These are phyloP conservation scores for Elaeis oleifera DNA, from an alignment of 202 grass and related monocot genomes.

Conservation along the genomic window DNA sequence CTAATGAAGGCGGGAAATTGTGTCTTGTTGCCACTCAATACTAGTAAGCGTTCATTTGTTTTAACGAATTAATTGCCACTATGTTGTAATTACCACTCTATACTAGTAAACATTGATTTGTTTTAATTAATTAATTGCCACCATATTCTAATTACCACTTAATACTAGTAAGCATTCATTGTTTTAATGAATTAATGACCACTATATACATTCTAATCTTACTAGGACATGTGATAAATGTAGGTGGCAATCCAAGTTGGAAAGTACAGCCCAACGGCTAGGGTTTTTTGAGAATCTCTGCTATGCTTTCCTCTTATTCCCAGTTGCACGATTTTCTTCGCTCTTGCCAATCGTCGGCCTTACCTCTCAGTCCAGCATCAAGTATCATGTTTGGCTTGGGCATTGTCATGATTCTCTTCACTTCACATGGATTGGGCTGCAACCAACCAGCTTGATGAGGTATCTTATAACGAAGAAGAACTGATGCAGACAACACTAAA, in stretches of 20 bases:
- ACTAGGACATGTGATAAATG: neutral
- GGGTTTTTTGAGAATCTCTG: slow-evolving; percentile 37
- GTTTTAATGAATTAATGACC: too few relatives aligned
- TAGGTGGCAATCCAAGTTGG: slow-evolving; percentile 51
- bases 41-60: neutral
- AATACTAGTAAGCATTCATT: neutral
- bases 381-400: slow-evolving; percentile 56
- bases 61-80: too few relatives aligned
- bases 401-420: slow-evolving; percentile 35
- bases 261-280: slow-evolving; percentile 14
- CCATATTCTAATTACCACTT: neutral
- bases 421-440: slow-evolving; percentile 33
- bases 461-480: slow-evolving; percentile 10
- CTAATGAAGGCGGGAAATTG: slow-evolving; percentile 18
- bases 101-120: too few relatives aligned
- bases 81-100: too few relatives aligned
- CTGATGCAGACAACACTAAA: neutral
- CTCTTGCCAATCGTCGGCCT: slow-evolving; percentile 43
- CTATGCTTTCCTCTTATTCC: slow-evolving; percentile 47
- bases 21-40: slow-evolving; percentile 6
- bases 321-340: slow-evolving; percentile 34
- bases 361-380: slow-evolving; percentile 50
- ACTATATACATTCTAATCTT: too few relatives aligned
- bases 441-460: slow-evolving; percentile 39
- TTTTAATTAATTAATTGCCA: too few relatives aligned